Conservation (phyloP, 148 eudicot species). For the Pouteria glomerata region DNA sequence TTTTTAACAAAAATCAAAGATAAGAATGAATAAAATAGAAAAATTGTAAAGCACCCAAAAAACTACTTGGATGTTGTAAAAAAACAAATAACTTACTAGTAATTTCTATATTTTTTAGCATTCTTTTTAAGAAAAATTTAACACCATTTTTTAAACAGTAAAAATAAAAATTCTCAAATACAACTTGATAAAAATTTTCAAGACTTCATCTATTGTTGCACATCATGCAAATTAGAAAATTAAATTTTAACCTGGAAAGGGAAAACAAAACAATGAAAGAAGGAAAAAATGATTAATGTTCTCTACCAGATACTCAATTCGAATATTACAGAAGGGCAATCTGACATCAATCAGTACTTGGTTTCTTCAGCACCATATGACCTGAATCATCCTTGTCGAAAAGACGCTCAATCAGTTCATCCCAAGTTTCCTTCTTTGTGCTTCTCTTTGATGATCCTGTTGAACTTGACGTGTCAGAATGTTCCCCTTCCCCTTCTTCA, state of each 20-base stretch:
- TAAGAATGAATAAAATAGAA: no score
- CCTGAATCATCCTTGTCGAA: conserved; percentile 70
- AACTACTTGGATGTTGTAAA: no score
- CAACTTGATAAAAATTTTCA: no score
- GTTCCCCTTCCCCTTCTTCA: conserved; percentile 39
- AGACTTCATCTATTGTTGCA: background rate
- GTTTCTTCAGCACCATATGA: conserved; percentile 45
- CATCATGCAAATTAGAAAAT: background rate
- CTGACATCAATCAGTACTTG: conserved; percentile 10
- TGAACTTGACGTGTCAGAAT: conserved; percentile 26
- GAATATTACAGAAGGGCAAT: background rate
- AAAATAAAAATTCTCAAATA: background rate
- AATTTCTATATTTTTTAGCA: no score
- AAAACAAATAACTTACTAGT: no score
- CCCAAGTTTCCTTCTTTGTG: conserved; percentile 59
- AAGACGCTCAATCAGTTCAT: conserved; percentile 65
- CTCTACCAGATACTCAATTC: background rate
- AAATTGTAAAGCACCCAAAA: no score
- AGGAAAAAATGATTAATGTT: conserved; percentile 4
- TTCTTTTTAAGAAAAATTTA: no score
- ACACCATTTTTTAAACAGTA: no score
- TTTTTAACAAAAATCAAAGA: no score
- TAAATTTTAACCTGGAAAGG: background rate
- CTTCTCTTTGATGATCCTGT: conserved; percentile 39
- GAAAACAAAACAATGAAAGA: background rate